Percentiles rank a stretch among this genome's conserved stretches.
These are phyloP conservation scores for Flaveria sonorensis DNA, from an alignment of 129 eudicot genomes.

Conservation along the genomic window DNA sequence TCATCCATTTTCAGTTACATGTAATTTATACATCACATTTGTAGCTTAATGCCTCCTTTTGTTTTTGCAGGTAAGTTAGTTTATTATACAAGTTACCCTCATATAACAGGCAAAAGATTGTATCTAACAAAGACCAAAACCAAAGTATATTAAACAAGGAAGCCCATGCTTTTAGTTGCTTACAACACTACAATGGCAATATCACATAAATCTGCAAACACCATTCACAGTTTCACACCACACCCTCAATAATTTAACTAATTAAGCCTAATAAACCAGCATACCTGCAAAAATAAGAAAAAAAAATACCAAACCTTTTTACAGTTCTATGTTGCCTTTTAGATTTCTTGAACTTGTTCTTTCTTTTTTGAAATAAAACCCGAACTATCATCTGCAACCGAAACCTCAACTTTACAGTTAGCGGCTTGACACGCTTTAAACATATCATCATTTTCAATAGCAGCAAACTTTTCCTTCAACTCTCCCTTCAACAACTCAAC, in stretches of 20 bases:
- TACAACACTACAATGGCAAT: not conserved
- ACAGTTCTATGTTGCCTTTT: constrained; percentile 16
- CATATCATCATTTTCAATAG: constrained; percentile 65
- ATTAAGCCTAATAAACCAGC: not conserved
- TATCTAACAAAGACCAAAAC: not conserved
- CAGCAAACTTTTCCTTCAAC: constrained; percentile 55
- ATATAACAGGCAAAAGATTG: constrained; percentile 1
- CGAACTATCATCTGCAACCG: constrained; percentile 35
- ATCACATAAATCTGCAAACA: constrained; percentile 14
- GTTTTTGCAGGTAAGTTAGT: not conserved
- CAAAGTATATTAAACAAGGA: not conserved
- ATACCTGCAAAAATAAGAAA: not conserved
- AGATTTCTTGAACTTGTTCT: constrained; percentile 1
- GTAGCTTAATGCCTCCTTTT: too few relatives aligned
- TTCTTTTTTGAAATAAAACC: not conserved
- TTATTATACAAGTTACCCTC: not conserved
- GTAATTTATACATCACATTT: too few relatives aligned
- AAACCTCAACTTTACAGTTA: constrained; percentile 37
- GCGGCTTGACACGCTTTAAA: constrained; percentile 35
- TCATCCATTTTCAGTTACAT: too few relatives aligned
- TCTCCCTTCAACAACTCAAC: constrained; percentile 57
- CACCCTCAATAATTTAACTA: not conserved
- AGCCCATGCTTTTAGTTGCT: not conserved
- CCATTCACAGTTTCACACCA: constrained; percentile 16
- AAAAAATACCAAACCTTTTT: not conserved